Evolutionary conservation across 2,329 filamentous ascomycete species (phyloP), one percentile per base, ranked within the genome.

Genomic region (Beauveria rudraprayagi): DNA sequence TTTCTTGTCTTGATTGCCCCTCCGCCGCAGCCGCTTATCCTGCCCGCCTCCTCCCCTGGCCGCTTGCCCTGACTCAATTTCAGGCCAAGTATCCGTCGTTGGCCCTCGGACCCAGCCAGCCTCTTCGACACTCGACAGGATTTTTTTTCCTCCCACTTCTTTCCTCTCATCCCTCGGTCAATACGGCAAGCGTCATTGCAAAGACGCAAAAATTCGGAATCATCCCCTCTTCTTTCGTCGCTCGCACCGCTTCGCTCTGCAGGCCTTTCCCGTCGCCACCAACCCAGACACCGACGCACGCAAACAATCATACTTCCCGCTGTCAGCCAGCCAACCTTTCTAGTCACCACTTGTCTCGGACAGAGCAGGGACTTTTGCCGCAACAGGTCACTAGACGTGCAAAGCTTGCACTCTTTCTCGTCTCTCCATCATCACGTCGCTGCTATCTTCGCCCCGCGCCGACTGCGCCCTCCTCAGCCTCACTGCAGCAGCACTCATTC

Each of bases 111-210:
- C 51, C 53, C 43, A 46, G 57, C 30, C 60, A 61, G 56, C 47
- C 55, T 47, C 50, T 40, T 28, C 30, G 34, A 61, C 56, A 58
- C 55, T 47, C 19, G 43, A 37, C 60, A 44, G 46, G 19, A 26
- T 30, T 51, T 44, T 52, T 41, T 30, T 19, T 51, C 11, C 19
- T 60, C 50, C 52, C 37, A 19, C 26, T 44, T 19, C 52, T 30
- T 24, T 47, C 47, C 46, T 63, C 46, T 50, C 67, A 63, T 54
- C 59, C 17, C 22, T 30, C 44, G 22, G 34, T 37, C 63, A 66
- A 66, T 9, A 52, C 64, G 62, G 63, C 66, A 65, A 67, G 68
- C 70, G 68, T 67, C 67, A 65, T 62, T 64, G 44, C 44, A 41
- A 55, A 57, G 61, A 61, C 62, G 59, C 51, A 55, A 60, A 51